Evolutionary conservation across 495 filamentous ascomycete genomes (phyloP).

Genomic region (Aspergillus kassunensis): DNA sequence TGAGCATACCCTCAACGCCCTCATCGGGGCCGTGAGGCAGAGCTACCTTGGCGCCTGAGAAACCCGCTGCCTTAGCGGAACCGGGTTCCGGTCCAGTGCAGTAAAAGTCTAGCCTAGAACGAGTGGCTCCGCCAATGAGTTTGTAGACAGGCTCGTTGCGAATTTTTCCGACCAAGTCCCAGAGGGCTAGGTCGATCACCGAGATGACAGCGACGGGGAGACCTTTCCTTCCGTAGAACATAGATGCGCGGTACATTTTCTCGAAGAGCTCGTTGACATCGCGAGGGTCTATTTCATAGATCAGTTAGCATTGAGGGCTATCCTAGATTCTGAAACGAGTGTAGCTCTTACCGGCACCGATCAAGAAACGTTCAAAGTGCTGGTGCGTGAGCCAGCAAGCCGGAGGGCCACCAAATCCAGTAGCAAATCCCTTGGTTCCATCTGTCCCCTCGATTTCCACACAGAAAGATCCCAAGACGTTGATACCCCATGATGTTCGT

Average conservation of each 20-base stretch:
- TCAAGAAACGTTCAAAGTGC: conserved; percentile 86
- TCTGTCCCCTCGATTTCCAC: conserved; percentile 87
- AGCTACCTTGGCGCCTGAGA: conserved; percentile 84
- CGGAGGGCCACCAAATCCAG: conserved; percentile 88
- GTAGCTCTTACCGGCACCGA: conserved; percentile 59
- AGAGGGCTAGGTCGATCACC: conserved; percentile 86
- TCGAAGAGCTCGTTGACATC: conserved; percentile 87
- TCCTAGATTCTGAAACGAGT: not conserved
- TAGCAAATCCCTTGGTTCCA: conserved; percentile 87
- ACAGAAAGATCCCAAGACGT: conserved; percentile 88
- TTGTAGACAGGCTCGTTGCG: conserved; percentile 91
- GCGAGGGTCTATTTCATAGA: conserved; percentile 59
- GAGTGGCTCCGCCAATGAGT: conserved; percentile 82
- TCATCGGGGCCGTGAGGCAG: conserved; percentile 86
- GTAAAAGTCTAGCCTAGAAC: conserved; percentile 81
- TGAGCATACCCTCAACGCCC: conserved; percentile 71
- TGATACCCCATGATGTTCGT: conserved; percentile 91
- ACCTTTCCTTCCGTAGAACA: conserved; percentile 94
- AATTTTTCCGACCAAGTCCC: conserved; percentile 88
- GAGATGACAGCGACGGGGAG: conserved; percentile 87
- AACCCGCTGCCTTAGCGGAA: conserved; percentile 75
- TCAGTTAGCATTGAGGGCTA: not conserved
- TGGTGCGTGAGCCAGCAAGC: conserved; percentile 90
- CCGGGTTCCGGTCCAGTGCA: conserved; percentile 84
- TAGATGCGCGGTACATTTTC: conserved; percentile 90